Evolutionary conservation across 768 basidiomycete species (phyloP), one percentile per base, ranked within the genome.

Genomic region (Leucocoprinus birnbaumii): DNA sequence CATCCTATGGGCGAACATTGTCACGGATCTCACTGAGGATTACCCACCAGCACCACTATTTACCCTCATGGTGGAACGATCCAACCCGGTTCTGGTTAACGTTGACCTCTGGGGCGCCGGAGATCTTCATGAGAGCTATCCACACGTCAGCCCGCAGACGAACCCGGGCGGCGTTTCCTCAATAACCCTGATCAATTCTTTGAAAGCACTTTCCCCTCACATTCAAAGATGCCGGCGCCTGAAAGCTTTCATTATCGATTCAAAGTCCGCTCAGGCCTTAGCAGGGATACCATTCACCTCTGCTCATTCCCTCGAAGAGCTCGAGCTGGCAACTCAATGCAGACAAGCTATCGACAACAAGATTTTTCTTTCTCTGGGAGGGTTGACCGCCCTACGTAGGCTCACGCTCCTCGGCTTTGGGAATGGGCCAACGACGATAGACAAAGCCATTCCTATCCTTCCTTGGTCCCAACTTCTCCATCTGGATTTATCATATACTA

Each of bases 401-500:
- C 40, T 54, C 24, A 40, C 34, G 21, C n/a, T 47, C 22, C 24
- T 47, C 3, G 53, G 37, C 2, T 54, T 47, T 27, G 45, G 37
- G 10, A 35, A 14, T 24, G 24, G 53, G 11, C n/a, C n/a, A n/a
- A 26, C 53, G 22, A 40, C 37, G 9, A 47, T 54, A 19, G 35
- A 35, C 46, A 11, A 6, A 26, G 53, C 44, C 35, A 54, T 48
- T 21, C 37, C 53, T 8, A 27, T 6, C 18, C 19, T 54, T n/a
- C 53, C 22, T 2, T 54, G 53, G 53, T 35, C 40, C 10, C 53
- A 47, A 16, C 53, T 54, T 7, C 45, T 47, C 22, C 35, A 54
- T 25, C 53, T 54, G 35, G 35, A 54, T 27, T 21, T 54, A 22
- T 26, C 53, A 21, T 55, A 55, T 25, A n/a, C 46, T 11, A 55